A percentile compares a stretch with the other conserved stretches of the same genome.
Conservation (phyloP, 148 eudicot species). For the Euryodendron excelsum region DNA sequence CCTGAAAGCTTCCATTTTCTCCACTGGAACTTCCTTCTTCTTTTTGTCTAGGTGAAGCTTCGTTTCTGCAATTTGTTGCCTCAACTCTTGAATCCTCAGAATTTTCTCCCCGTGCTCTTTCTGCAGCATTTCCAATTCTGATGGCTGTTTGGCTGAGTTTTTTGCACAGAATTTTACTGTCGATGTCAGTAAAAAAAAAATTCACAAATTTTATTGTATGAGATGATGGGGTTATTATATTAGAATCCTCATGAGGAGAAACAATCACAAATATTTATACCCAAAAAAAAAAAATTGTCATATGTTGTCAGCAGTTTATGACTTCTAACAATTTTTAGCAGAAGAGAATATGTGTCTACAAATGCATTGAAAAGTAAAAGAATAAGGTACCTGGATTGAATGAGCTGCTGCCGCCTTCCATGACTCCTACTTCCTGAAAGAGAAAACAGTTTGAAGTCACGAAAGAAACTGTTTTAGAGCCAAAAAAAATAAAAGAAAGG, state of each 20-base stretch:
- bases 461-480: no score
- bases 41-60: slow-evolving; percentile 23
- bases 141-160: neutral
- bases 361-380: neutral
- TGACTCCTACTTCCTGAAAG: neutral
- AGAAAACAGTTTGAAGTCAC: neutral
- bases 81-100: slow-evolving; percentile 38
- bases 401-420: slow-evolving; percentile 13
- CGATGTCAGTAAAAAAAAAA: no score
- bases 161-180: neutral
- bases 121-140: slow-evolving; percentile 33
- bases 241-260: no score
- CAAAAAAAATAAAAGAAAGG: no score
- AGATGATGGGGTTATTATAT: no score
- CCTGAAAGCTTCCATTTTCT: slow-evolving; percentile 28
- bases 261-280: no score
- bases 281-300: no score
- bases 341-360: neutral
- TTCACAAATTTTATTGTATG: no score
- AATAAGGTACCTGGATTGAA: neutral
- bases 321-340: neutral
- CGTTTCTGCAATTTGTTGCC: slow-evolving; percentile 28
- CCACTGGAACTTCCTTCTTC: slow-evolving; percentile 23
- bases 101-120: slow-evolving; percentile 28
- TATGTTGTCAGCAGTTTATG: no score